phyloP scores from a whole-genome alignment of 1,284 basidiomycete species.

The Tilletia indica region DNA sequence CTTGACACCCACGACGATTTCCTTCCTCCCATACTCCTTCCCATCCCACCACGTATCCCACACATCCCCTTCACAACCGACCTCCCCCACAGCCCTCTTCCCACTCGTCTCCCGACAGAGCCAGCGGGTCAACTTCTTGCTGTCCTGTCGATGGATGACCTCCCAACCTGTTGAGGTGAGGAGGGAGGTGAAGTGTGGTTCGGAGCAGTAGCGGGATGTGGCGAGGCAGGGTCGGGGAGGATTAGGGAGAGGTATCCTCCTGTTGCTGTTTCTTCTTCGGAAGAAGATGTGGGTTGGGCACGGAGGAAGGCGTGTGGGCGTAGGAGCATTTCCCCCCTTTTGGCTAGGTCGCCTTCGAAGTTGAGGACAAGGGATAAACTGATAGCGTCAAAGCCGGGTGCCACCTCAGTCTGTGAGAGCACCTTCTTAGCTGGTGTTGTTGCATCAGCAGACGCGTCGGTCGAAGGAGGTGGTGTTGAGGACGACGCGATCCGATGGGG shows the following conservation, averaged over 20 bases:
- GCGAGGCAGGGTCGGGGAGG: conserved; percentile 56
- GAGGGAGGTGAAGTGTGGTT: conserved; percentile 50
- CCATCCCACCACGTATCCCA: conserved; percentile 44
- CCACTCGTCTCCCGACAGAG: conserved; percentile 37
- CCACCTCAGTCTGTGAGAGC: conserved; percentile 29
- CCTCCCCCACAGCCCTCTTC: background rate
- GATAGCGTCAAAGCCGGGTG: conserved; percentile 55
- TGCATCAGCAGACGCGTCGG: background rate
- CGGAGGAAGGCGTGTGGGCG: conserved; percentile 49
- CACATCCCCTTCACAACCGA: conserved; percentile 15
- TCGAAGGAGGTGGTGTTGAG: background rate
- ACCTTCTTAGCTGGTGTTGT: conserved; percentile 19
- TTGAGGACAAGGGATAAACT: conserved; percentile 58
- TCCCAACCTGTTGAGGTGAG: conserved; percentile 55
- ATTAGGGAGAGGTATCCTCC: conserved; percentile 57
- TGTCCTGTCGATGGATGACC: conserved; percentile 52
- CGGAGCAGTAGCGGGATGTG: conserved; percentile 56
- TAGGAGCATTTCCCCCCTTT: conserved; percentile 50
- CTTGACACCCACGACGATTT: conserved; percentile 50
- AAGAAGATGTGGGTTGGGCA: background rate
- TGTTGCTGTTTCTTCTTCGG: background rate
- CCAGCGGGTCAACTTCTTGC: conserved; percentile 57
- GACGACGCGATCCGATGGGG: background rate
- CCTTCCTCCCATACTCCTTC: conserved; percentile 52
- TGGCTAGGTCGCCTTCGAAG: conserved; percentile 56